These are phyloP conservation scores for Wickerhamomyces queroliae DNA, from an alignment of 805 yeast genomes.

Conservation along the genomic window DNA sequence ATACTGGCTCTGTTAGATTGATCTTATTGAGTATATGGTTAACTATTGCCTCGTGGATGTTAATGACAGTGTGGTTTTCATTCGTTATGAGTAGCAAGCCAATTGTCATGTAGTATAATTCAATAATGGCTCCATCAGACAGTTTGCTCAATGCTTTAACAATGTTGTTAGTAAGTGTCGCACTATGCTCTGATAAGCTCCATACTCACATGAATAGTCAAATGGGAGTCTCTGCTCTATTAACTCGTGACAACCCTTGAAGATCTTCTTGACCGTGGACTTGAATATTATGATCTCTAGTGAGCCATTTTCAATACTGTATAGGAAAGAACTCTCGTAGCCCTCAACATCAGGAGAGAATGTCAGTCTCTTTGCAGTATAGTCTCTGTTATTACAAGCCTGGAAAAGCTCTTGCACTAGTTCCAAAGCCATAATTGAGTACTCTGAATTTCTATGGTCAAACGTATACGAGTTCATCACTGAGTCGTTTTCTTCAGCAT, in stretches of 20 bases:
- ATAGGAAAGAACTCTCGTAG: constrained; percentile 6
- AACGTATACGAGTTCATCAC: no score
- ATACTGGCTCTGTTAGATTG: background rate
- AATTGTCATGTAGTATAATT: constrained; percentile 21
- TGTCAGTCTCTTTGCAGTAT: constrained; percentile 6
- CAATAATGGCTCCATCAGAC: constrained; percentile 3
- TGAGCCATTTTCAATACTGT: constrained; percentile 2
- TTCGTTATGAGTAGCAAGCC: constrained; percentile 31
- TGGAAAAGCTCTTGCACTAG: background rate
- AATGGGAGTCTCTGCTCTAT: constrained; percentile 6
- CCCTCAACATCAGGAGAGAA: constrained; percentile 8
- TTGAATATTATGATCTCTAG: constrained; percentile 31
- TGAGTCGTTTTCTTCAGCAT: no score
- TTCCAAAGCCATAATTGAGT: background rate
- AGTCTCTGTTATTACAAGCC: constrained; percentile 4
- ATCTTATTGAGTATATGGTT: constrained; percentile 4
- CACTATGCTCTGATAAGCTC: background rate
- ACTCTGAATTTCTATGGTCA: background rate
- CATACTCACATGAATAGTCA: background rate
- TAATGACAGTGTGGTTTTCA: constrained; percentile 28
- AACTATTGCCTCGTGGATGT: constrained; percentile 24
- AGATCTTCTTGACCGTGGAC: constrained; percentile 21
- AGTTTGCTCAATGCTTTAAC: constrained; percentile 1
- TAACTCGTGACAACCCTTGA: constrained; percentile 26
- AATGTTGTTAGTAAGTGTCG: background rate